Conservation (phyloP, 306 rosid genomes). For the Mimosa pudica region DNA sequence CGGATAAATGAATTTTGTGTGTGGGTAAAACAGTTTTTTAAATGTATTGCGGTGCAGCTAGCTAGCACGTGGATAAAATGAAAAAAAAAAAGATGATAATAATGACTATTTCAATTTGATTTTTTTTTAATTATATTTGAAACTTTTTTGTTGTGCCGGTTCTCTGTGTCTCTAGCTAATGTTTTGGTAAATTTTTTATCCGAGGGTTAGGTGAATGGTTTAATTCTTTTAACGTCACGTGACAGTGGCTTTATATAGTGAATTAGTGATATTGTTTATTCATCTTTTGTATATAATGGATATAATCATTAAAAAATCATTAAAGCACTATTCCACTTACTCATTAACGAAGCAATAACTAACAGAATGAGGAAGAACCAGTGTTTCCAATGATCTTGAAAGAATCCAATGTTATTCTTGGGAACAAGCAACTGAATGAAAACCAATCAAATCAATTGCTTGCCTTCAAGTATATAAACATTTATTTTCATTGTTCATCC, state of each 20-base stretch:
- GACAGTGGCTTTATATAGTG: slow-evolving; percentile 45
- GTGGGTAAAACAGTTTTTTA: background rate
- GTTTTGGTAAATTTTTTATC: slow-evolving; percentile 31
- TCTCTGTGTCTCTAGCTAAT: slow-evolving; percentile 25
- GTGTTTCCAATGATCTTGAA: slow-evolving; percentile 6
- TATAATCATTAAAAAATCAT: slow-evolving; percentile 33
- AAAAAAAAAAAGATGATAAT: too few relatives aligned
- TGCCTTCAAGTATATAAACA: background rate
- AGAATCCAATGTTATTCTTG: slow-evolving; percentile 42
- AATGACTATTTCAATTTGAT: background rate
- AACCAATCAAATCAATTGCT: slow-evolving; percentile 1
- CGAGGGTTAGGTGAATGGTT: slow-evolving; percentile 44
- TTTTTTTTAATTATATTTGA: slow-evolving; percentile 36
- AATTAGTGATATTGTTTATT: slow-evolving; percentile 52
- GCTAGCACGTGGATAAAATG: slow-evolving; percentile 40
- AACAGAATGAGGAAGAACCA: slow-evolving; percentile 32
- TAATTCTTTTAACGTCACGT: slow-evolving; percentile 38
- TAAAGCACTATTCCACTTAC: background rate
- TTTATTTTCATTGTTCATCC: background rate
- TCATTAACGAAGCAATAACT: background rate
- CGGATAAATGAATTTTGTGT: too few relatives aligned
- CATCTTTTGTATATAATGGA: slow-evolving; percentile 33
- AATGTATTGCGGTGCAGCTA: slow-evolving; percentile 24
- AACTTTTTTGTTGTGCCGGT: background rate
- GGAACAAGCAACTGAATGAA: background rate